These are phyloP conservation scores for Torulaspora franciscae DNA, from an alignment of 805 yeast genomes.

Conservation along the genomic window DNA sequence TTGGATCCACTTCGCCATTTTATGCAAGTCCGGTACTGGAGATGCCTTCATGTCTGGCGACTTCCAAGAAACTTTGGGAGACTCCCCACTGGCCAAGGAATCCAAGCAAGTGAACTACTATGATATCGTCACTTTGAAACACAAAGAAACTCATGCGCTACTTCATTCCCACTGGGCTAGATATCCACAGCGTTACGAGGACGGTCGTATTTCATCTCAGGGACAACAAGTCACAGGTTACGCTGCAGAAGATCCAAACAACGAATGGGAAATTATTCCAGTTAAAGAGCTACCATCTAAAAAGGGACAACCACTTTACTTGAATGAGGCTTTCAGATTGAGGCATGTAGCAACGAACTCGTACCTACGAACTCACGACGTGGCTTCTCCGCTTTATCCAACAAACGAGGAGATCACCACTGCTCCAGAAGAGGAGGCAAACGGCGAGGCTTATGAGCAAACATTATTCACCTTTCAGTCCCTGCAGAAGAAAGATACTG, in stretches of 20 bases:
- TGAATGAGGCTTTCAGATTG: constrained; percentile 73
- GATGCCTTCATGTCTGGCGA: constrained; percentile 91
- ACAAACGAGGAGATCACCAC: constrained; percentile 94
- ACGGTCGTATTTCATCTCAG: constrained; percentile 90
- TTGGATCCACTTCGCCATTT: constrained; percentile 79
- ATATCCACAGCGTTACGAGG: constrained; percentile 91
- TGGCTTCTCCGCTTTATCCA: constrained; percentile 87
- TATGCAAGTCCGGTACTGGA: constrained; percentile 90
- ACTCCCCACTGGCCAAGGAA: constrained; percentile 67
- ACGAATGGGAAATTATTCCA: constrained; percentile 85
- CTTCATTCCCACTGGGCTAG: constrained; percentile 74
- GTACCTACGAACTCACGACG: constrained; percentile 83
- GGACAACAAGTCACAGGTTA: constrained; percentile 90
- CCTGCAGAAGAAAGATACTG: constrained; percentile 46
- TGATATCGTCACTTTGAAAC: constrained; percentile 73
- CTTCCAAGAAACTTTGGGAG: constrained; percentile 88
- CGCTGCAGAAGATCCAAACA: constrained; percentile 52
- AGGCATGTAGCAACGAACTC: constrained; percentile 79
- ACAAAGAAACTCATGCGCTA: constrained; percentile 70
- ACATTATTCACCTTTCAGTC: constrained; percentile 75
- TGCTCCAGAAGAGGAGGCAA: constrained; percentile 55
- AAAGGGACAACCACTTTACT: constrained; percentile 48
- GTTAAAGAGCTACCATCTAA: constrained; percentile 41
- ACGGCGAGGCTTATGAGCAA: constrained; percentile 53
- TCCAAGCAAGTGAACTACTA: constrained; percentile 69